Evolutionary conservation across 257 asterid genomes (phyloP), one percentile per base, ranked within the genome.

Genomic region (Solanum pimpinellifolium): DNA sequence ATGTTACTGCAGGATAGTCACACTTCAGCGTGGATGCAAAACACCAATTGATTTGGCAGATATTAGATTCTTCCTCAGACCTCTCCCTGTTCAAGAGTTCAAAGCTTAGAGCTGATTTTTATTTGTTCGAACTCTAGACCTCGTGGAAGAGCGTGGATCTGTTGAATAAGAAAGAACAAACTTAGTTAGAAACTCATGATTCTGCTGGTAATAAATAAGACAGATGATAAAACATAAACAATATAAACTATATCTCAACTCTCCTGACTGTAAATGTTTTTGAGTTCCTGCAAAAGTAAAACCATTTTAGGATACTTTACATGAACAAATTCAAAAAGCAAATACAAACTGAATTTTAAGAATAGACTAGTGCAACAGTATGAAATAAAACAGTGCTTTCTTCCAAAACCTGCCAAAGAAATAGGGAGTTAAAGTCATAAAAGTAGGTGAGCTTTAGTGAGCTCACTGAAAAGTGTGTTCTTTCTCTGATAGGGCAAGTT

Each of bases 281-380:
- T 88, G 87, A 85, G 80, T 23, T 88, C 98, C 99, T 96, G 98
- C 98, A 94, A 96, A 91, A 93, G 77, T 46, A 86, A 91, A 86
- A 88, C 75, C 31, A 81, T 84, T 11, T 92, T 85, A 91, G 93
- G 88, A 92, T 82, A 86, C 62, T 68, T 56, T 25, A 83, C 56
- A 47, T 27, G 69, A 77, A 75, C 56, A 49, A 86, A 89, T 85
- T 75, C 69, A 75, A 65, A 89, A 65, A 39, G 81, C 65, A 87
- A 86, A 62, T 70, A 84, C 59, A 44, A 74, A 33, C 39, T 31
- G 49, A 70, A 78, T 33, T 25, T 33, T 25, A 59, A 86, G 77
- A 82, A 62, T 72, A 77, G 72, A 49, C 76, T 27, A 42, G 87
- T 83, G 49, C 73, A 76, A 72, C 83, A 65, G 88, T 52, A 72